These are phyloP conservation scores for Camellia sinensis DNA, from an alignment of 148 eudicot species.

Conservation along the genomic window DNA sequence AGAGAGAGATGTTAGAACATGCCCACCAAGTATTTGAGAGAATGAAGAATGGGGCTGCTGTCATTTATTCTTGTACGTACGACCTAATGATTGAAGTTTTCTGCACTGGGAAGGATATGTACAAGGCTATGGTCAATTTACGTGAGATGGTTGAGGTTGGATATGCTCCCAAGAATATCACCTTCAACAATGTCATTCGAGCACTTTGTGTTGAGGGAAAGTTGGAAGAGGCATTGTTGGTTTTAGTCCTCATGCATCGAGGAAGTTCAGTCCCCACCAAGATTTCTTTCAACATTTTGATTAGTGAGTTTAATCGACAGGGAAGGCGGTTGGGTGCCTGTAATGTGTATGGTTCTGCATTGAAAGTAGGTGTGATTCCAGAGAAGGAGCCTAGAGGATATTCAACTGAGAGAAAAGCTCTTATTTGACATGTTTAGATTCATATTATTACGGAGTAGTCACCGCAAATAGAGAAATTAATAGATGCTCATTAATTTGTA, in stretches of 20 bases:
- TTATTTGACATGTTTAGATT: neutral
- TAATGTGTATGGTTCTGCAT: conserved; percentile 52
- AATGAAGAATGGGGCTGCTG: conserved; percentile 41
- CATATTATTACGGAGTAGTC: neutral
- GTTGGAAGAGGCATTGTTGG: conserved; percentile 47
- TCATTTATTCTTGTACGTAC: conserved; percentile 37
- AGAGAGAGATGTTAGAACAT: conserved; percentile 31
- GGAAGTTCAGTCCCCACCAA: conserved; percentile 37
- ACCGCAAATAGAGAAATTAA: neutral
- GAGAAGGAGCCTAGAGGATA: conserved; percentile 31
- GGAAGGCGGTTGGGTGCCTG: conserved; percentile 43
- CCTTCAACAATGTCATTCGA: conserved; percentile 47
- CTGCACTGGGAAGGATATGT: conserved; percentile 48
- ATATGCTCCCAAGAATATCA: conserved; percentile 49
- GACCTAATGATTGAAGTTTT: conserved; percentile 62
- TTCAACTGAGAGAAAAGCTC: neutral
- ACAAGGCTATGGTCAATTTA: conserved; percentile 42
- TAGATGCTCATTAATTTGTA: neutral
- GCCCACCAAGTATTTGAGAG: conserved; percentile 46
- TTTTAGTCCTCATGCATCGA: conserved; percentile 41
- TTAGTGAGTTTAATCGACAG: conserved; percentile 49
- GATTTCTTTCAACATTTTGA: conserved; percentile 51
- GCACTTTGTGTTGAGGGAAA: conserved; percentile 54
- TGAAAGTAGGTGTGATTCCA: conserved; percentile 64
- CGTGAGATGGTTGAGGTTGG: conserved; percentile 52